phyloP scores from a whole-genome alignment of 1,284 basidiomycete genomes.

The Puccinia hordei region DNA sequence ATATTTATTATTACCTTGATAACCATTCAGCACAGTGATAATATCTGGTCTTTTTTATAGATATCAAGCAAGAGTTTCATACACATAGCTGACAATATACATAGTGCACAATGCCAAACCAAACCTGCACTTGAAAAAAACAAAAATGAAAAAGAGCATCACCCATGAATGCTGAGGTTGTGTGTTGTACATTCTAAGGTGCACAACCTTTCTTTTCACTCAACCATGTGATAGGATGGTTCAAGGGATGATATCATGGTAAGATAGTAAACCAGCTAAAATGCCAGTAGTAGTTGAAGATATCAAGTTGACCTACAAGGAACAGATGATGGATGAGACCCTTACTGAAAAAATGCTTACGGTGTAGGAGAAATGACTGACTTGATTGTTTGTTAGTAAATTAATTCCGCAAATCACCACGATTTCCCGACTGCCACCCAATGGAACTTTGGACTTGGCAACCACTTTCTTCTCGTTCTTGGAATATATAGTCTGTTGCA shows the following conservation, averaged over 20 bases:
- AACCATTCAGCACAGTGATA: too few relatives aligned
- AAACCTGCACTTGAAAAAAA: too few relatives aligned
- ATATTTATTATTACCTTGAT: too few relatives aligned
- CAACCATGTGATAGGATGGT: background rate
- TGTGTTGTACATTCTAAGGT: too few relatives aligned
- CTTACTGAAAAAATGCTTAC: background rate
- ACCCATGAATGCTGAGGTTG: too few relatives aligned
- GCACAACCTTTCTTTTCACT: too few relatives aligned
- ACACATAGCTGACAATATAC: too few relatives aligned
- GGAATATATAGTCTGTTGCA: conserved; percentile 56
- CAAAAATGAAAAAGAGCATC: too few relatives aligned
- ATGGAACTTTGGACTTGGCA: conserved; percentile 35
- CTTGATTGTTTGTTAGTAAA: conserved; percentile 40
- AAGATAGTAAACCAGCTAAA: conserved; percentile 21
- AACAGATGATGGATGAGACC: background rate
- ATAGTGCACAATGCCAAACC: too few relatives aligned
- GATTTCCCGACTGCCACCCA: conserved; percentile 29
- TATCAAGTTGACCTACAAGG: conserved; percentile 35
- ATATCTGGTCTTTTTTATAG: too few relatives aligned
- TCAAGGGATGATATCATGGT: conserved; percentile 13
- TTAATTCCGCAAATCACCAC: conserved; percentile 18
- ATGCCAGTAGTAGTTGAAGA: conserved; percentile 31
- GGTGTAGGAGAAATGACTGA: background rate
- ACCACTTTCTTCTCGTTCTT: conserved; percentile 53
- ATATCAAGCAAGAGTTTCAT: too few relatives aligned